Conservation (phyloP, 2,329 filamentous ascomycete species). For the Trichoderma sp. region DNA sequence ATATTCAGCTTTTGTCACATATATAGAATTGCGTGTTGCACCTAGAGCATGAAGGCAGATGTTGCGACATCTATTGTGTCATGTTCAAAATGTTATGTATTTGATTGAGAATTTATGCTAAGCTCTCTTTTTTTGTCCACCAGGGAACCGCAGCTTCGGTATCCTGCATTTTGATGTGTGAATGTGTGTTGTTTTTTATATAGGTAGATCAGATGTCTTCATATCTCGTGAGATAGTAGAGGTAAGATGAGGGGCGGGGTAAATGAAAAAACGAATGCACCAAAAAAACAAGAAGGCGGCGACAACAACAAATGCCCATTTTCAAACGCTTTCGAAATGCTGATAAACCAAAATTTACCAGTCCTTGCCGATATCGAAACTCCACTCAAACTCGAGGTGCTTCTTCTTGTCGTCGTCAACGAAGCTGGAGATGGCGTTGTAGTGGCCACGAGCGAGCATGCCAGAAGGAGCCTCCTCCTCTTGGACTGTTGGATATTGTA, state of each 20-base stretch:
- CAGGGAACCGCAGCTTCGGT: background rate
- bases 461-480: slow-evolving; percentile 90
- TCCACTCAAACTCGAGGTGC: slow-evolving; percentile 93
- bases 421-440: slow-evolving; percentile 87
- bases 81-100: slow-evolving; percentile 4
- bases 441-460: slow-evolving; percentile 87
- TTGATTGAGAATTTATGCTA: slow-evolving; percentile 13
- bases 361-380: slow-evolving; percentile 95
- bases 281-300: background rate
- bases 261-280: slow-evolving; percentile 8
- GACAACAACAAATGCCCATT: background rate
- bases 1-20: background rate
- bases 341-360: slow-evolving; percentile 63
- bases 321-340: slow-evolving; percentile 5
- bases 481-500: slow-evolving; percentile 64
- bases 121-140: slow-evolving; percentile 18
- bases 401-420: slow-evolving; percentile 92
- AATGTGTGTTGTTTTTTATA: background rate
- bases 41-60: slow-evolving; percentile 13
- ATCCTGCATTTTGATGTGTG: slow-evolving; percentile 10
- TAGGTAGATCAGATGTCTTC: slow-evolving; percentile 13
- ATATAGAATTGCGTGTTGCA: slow-evolving; percentile 25
- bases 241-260: background rate
- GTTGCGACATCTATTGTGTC: background rate
- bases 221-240: slow-evolving; percentile 20